Evolutionary conservation across 805 yeast genomes (phyloP).

Genomic region (Wickerhamomyces ciferrii): DNA sequence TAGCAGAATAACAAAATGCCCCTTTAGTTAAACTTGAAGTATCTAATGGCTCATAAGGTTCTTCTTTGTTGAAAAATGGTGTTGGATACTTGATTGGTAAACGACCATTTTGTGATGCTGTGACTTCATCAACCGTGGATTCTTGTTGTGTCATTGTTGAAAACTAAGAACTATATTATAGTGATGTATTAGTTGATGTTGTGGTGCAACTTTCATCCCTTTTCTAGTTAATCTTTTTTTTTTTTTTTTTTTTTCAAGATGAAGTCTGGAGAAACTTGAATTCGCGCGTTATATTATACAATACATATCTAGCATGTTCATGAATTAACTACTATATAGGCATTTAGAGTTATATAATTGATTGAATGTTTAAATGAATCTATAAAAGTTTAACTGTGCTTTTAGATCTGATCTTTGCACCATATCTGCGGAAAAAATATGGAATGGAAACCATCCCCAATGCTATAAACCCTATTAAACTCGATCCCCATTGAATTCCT

Average conservation of each 20-base stretch:
- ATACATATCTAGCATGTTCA: no score
- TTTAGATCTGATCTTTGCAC: slow-evolving; percentile 30
- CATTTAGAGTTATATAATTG: no score
- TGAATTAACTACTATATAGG: no score
- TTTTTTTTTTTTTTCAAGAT: no score
- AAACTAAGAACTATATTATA: no score
- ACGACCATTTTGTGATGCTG: neutral
- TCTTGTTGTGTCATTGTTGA: neutral
- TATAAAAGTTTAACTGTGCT: slow-evolving; percentile 14
- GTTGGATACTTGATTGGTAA: slow-evolving; percentile 13
- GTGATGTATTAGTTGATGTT: no score
- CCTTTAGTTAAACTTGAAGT: slow-evolving; percentile 44
- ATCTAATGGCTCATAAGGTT: slow-evolving; percentile 49
- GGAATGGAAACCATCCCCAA: slow-evolving; percentile 51
- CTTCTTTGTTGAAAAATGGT: slow-evolving; percentile 25
- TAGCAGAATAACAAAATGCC: slow-evolving; percentile 38
- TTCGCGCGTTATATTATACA: no score
- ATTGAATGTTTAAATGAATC: no score
- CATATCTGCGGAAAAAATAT: slow-evolving; percentile 44
- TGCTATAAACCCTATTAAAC: slow-evolving; percentile 48
- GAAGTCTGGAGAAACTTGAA: no score
- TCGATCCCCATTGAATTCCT: slow-evolving; percentile 50
- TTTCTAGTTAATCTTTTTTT: no score
- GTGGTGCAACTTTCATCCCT: no score
- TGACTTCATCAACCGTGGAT: neutral